Evolutionary conservation across 176 grass and related monocot genomes (phyloP).

Genomic region (Typha latifolia): DNA sequence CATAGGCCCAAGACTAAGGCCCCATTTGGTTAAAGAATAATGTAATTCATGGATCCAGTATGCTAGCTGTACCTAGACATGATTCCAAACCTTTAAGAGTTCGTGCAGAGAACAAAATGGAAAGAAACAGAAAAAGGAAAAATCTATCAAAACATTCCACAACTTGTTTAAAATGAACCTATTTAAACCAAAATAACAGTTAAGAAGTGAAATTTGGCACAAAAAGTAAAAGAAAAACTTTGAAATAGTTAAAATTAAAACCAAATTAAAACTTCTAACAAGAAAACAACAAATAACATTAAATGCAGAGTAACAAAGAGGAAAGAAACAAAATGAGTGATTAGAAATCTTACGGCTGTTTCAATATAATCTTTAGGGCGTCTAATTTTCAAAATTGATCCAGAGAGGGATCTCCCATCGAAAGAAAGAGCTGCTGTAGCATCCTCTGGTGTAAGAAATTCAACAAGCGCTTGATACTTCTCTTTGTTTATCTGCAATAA

Average conservation of each 20-base stretch:
- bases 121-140: not conserved
- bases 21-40: too few relatives aligned
- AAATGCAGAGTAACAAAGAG: not conserved
- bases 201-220: not conserved
- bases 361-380: conserved; percentile 90
- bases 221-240: not conserved
- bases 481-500: conserved; percentile 86
- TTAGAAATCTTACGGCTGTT: conserved; percentile 60
- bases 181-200: not conserved
- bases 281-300: not conserved
- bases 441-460: conserved; percentile 98
- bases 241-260: not conserved
- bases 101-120: not conserved
- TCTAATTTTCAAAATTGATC: conserved; percentile 71
- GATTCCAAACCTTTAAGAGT: not conserved
- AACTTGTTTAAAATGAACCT: not conserved
- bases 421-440: conserved; percentile 88
- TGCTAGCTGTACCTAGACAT: not conserved
- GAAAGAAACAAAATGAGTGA: conserved; percentile 7
- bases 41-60: too few relatives aligned
- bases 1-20: too few relatives aligned
- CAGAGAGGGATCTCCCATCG: conserved; percentile 61
- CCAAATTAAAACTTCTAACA: not conserved
- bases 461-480: conserved; percentile 73
- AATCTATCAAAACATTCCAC: not conserved